Percentiles rank a stretch among this genome's conserved stretches.
Conservation (phyloP, 306 rosid species). For the Castanopsis chinensis region DNA sequence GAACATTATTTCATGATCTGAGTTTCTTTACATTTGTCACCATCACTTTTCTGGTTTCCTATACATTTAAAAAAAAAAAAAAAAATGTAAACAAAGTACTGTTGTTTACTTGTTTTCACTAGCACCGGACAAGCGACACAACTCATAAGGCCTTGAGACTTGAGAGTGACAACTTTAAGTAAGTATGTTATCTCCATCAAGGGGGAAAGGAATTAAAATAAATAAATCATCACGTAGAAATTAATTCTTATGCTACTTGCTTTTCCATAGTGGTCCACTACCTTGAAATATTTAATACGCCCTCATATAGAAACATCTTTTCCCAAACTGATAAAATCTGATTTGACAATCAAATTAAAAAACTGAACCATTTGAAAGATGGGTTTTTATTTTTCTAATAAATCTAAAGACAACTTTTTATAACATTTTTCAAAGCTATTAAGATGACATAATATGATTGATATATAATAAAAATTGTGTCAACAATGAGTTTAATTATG, state of each 20-base stretch:
- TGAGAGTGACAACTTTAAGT: not conserved
- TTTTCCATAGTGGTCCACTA: slow-evolving; percentile 38
- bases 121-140: not conserved
- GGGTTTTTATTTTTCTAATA: no score
- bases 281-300: not conserved
- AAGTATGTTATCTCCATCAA: not conserved
- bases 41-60: not conserved
- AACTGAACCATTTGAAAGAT: no score
- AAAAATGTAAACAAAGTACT: not conserved
- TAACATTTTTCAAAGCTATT: no score
- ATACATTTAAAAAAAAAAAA: not conserved
- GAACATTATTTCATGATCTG: not conserved
- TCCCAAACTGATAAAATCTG: not conserved
- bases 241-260: slow-evolving; percentile 10
- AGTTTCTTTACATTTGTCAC: not conserved
- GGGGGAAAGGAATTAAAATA: not conserved
- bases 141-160: not conserved
- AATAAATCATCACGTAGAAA: not conserved
- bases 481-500: no score
- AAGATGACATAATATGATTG: no score
- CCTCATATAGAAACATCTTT: not conserved
- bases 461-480: no score
- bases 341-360: not conserved
- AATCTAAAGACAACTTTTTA: no score
- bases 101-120: not conserved